Base-by-base conservation (phyloP, 1,284 basidiomycete genomes). In the Microbotryum lychnidis-dioicae region DNA sequence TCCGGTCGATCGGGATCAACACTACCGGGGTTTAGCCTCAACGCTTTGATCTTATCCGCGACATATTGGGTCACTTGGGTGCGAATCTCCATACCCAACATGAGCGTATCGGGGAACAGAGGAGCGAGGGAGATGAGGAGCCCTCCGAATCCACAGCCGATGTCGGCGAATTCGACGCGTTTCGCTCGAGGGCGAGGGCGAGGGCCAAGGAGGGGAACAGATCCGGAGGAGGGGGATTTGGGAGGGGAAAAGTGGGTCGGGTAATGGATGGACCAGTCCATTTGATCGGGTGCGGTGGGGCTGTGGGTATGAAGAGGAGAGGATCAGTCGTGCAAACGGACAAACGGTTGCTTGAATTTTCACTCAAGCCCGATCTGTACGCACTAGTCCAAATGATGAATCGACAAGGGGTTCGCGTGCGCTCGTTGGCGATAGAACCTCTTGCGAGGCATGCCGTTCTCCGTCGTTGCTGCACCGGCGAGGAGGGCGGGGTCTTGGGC, bases 101-200 rank as follows among this genome's bases (percentile, higher is more conserved):
- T 97, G 60, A 97, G 80, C 0, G 83, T 90, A 65, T 96, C 85
- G 14, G 96, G 96, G 74, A 87, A 97, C 60, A 91, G 77, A 6
- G 93, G 91, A 0, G 93, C 91, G 27, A 99, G 83, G 9, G 88
- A 80, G 72, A 96, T 89, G 62, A 97, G 79, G 49, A 99, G 82
- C 8, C 96, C 96, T 20, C 96, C 96, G 73, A 98, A 99, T 47
- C 96, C 96, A 75, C 96, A 99, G 0, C 96, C 96, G 25, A 99
- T 84, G 76, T 99, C 96, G 3, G 91, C 94, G 73, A 94, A 96
- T 76, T 94, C 91, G 45, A 96, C 93, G 16, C 78, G 77, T 73
- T 85, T 42, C 37, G 37, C 37, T 42, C 16, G 37, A 42, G 37
- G 9, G 85, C 31, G n/a, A n/a, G n/a, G n/a, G n/a, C n/a, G 58